Percentiles rank a stretch among this genome's conserved stretches.
phyloP scores from a whole-genome alignment of 768 basidiomycete species.

The Trametes cubensis region DNA sequence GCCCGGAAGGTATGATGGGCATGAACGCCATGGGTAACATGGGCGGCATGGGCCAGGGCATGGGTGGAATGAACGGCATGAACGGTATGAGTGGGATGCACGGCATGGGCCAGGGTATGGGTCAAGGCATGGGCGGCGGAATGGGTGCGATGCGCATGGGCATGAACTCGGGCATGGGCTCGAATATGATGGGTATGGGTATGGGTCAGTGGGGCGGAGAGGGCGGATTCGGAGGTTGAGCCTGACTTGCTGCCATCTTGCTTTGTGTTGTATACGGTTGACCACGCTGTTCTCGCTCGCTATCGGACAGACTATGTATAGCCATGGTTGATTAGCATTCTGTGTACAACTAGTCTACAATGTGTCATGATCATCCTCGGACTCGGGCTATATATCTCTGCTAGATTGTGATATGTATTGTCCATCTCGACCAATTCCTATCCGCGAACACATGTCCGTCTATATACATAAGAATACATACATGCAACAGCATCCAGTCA shows the following conservation, averaged over 20 bases:
- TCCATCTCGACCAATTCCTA: too few species aligned
- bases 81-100: slow-evolving; percentile 21
- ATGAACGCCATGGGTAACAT: slow-evolving; percentile 35
- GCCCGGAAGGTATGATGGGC: slow-evolving; percentile 47
- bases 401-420: too few species aligned
- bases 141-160: slow-evolving; percentile 36
- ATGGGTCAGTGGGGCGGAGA: slow-evolving; percentile 42
- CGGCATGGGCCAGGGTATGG: slow-evolving; percentile 39
- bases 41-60: slow-evolving; percentile 29
- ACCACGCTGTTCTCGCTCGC: not conserved
- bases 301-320: too few species aligned
- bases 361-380: too few species aligned
- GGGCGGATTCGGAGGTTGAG: slow-evolving; percentile 36
- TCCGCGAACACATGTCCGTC: not conserved
- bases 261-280: too few species aligned
- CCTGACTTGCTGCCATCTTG: not conserved
- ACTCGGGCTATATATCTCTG: too few species aligned
- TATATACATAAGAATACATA: slow-evolving; percentile 4
- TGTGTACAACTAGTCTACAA: too few species aligned
- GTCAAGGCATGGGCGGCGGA: slow-evolving; percentile 38
- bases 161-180: slow-evolving; percentile 25
- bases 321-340: too few species aligned
- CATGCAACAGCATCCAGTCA: not conserved
- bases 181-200: slow-evolving; percentile 31
- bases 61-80: slow-evolving; percentile 29